Conservation (phyloP, 164 flowering plant genomes). For the Tinospora cordifolia region DNA sequence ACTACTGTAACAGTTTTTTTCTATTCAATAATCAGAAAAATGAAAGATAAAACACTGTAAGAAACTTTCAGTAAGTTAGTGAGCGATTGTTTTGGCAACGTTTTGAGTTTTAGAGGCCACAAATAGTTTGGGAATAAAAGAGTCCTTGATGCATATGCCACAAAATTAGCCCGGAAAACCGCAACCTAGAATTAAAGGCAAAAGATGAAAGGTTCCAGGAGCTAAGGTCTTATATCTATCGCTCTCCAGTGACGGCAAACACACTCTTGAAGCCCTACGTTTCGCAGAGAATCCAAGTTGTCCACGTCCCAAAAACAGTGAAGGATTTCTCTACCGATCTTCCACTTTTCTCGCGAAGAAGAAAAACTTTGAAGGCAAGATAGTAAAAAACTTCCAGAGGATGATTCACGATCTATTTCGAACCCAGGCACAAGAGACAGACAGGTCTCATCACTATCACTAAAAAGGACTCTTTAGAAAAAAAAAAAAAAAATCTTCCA, state of each 20-base stretch:
- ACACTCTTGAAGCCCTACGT: background rate
- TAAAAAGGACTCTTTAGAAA: too few species aligned
- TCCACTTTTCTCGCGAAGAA: background rate
- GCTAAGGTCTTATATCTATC: background rate
- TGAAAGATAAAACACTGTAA: background rate
- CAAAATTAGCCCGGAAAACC: conserved; percentile 6
- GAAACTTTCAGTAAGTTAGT: background rate
- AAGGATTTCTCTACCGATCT: background rate
- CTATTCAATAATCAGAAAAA: background rate
- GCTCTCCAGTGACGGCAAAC: background rate
- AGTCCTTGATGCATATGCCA: background rate
- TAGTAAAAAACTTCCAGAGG: background rate
- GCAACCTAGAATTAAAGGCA: conserved; percentile 3
- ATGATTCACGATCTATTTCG: background rate
- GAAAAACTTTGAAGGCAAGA: background rate
- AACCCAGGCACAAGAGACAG: background rate
- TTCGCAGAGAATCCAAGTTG: background rate
- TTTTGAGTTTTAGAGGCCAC: background rate
- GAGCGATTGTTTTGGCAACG: background rate
- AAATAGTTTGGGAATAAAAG: background rate
- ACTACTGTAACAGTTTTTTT: background rate
- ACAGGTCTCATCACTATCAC: background rate
- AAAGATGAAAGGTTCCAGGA: background rate
- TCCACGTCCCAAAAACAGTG: background rate
- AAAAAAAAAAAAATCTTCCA: background rate